Base-by-base conservation (phyloP, 139 green algal genomes). In the Picocystis salinarum region DNA sequence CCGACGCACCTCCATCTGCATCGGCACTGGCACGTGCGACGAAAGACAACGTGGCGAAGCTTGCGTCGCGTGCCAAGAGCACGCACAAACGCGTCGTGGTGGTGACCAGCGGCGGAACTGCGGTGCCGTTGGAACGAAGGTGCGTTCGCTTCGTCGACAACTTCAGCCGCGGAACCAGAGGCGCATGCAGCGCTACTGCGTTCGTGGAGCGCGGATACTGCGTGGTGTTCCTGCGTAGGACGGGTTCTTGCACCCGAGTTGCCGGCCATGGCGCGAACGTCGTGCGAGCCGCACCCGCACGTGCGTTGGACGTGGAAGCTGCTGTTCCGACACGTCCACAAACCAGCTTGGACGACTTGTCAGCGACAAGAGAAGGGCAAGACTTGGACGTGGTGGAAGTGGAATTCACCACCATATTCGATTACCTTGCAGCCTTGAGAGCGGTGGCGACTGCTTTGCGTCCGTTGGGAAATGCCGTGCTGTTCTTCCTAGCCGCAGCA, bases 71-170 rank as follows among this genome's bases (percentile, higher is more conserved):
- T n/a, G n/a, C n/a, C n/a, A n/a, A n/a, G n/a, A n/a, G n/a, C n/a
- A n/a, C n/a, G n/a, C n/a, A n/a, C n/a, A n/a, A n/a, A n/a, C n/a
- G n/a, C n/a, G 65, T 77, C 3, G 58, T 61, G 15, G 55, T 74
- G 23, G 69, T 98, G 2, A 92, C 87, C 1, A 92, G 76, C 5
- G 89, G 89, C 5, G 89, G 89, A 20, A 99, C 89, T 7, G 90
- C 79, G 3, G 83, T 96, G 4, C 89, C 89, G 0, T 50, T 99
- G 15, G 89, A 99, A 59, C 55, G 67, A 26, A 73, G 72, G 29
- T 94, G 79, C 42, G 84, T 99, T 6, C 67, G 89, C 3, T 95
- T 94, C 52, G 88, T 99, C 20, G 89, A 99, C 58, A 99, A 99
- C 61, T 97, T 99, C 52, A 65, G 48, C 30, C n/a, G n/a, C n/a